These are phyloP conservation scores for Cystobasidium onofrii DNA, from an alignment of 768 basidiomycete species.

Conservation along the genomic window DNA sequence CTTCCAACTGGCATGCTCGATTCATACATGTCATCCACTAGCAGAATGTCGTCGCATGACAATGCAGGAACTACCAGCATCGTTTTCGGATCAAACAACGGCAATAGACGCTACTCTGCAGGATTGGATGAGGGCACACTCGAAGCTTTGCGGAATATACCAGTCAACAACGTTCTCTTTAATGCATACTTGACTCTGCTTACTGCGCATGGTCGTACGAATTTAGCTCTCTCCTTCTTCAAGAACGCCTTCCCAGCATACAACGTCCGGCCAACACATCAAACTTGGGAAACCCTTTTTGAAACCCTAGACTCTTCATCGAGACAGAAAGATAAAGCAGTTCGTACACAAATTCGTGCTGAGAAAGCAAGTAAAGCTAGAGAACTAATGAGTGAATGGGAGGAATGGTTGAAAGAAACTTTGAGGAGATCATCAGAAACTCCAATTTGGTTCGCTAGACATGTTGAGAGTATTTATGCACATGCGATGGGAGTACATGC, in stretches of 20 bases:
- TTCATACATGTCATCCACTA: not conserved
- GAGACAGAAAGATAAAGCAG: not conserved
- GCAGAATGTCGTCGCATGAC: not conserved
- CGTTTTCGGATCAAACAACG: not conserved
- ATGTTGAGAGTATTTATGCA: slow-evolving; percentile 14
- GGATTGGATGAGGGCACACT: not conserved
- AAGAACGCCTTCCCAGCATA: not conserved
- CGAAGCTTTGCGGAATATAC: not conserved
- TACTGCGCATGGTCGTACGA: not conserved
- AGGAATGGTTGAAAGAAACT: slow-evolving; percentile 19
- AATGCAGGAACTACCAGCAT: not conserved
- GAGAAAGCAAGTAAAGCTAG: not conserved
- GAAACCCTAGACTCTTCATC: not conserved
- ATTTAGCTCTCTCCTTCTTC: not conserved
- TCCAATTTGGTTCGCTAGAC: not conserved
- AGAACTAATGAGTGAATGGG: slow-evolving; percentile 19
- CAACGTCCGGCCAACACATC: not conserved
- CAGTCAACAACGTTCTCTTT: not conserved
- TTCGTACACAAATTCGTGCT: not conserved
- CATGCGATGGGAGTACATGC: not conserved
- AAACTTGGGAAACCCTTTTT: slow-evolving; percentile 4
- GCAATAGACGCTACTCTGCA: not conserved
- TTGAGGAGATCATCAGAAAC: not conserved
- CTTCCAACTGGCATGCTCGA: not conserved
- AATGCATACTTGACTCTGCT: not conserved